Evolutionary conservation across 495 filamentous ascomycete genomes (phyloP).

Genomic region (Hamigera avellanea): DNA sequence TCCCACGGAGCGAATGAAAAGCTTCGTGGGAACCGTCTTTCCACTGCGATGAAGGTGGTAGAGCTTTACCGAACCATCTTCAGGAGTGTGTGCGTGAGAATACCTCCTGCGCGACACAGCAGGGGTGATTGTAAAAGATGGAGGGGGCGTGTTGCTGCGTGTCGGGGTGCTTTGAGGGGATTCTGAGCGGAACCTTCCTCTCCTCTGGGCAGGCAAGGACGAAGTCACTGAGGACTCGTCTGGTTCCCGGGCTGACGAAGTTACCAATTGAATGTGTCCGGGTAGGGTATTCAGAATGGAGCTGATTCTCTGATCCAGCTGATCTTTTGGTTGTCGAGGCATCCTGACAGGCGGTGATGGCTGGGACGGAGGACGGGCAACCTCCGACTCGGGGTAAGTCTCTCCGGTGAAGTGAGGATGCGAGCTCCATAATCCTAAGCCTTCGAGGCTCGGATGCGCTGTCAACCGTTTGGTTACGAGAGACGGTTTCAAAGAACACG

Average conservation of each 20-base stretch:
- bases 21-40: constrained; percentile 75
- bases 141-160: constrained; percentile 43
- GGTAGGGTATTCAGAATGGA: constrained; percentile 73
- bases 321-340: constrained; percentile 42
- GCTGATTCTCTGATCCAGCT: constrained; percentile 75
- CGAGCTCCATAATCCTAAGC: constrained; percentile 21
- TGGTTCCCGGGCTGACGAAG: constrained; percentile 23
- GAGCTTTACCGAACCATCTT: constrained; percentile 62
- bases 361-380: constrained; percentile 14
- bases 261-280: constrained; percentile 63
- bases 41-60: constrained; percentile 85
- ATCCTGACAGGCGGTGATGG: constrained; percentile 21
- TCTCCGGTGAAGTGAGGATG: constrained; percentile 1
- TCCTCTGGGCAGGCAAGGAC: constrained; percentile 24
- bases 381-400: neutral
- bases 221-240: constrained; percentile 25
- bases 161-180: constrained; percentile 24
- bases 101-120: constrained; percentile 32
- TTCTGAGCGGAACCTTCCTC: constrained; percentile 20
- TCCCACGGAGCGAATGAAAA: constrained; percentile 85
- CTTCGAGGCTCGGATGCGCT: constrained; percentile 27
- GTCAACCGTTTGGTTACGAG: constrained; percentile 22
- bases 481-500: neutral
- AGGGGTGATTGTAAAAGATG: constrained; percentile 60
- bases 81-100: constrained; percentile 21